Conservation (phyloP, 495 filamentous ascomycete genomes). For the Neurospora sp. region DNA sequence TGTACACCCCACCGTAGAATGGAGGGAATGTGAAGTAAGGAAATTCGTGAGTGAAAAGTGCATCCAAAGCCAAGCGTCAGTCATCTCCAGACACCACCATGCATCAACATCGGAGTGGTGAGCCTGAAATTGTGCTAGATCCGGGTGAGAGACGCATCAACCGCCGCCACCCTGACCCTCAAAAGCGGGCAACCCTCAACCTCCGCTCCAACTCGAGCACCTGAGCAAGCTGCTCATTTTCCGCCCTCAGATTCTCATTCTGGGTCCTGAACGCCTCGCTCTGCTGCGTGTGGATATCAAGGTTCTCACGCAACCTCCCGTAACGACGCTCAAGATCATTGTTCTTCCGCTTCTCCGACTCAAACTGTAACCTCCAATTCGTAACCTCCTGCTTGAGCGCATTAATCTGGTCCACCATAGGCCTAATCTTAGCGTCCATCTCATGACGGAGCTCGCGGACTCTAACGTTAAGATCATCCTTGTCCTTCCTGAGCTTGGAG, state of each 20-base stretch:
- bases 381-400: slow-evolving; percentile 6
- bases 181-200: not conserved
- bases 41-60: not conserved
- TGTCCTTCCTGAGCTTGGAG: slow-evolving; percentile 13
- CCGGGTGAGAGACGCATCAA: not conserved
- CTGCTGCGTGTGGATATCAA: slow-evolving; percentile 3
- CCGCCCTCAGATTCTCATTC: not conserved
- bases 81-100: too few species aligned
- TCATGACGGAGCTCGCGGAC: slow-evolving; percentile 8
- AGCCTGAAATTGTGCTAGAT: not conserved
- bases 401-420: slow-evolving; percentile 1
- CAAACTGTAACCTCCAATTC: slow-evolving; percentile 10
- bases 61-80: not conserved
- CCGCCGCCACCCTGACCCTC: not conserved
- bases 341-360: slow-evolving; percentile 1
- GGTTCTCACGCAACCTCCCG: slow-evolving; percentile 6
- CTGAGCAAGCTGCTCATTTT: not conserved
- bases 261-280: slow-evolving; percentile 6
- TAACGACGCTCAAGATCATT: slow-evolving; percentile 5
- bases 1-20: not conserved
- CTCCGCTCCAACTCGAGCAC: not conserved
- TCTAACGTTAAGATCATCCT: slow-evolving; percentile 4
- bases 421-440: not conserved
- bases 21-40: not conserved
- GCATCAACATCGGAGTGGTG: too few species aligned